phyloP scores from a whole-genome alignment of 1,284 basidiomycete genomes.

The Austroboletus rostrupii region DNA sequence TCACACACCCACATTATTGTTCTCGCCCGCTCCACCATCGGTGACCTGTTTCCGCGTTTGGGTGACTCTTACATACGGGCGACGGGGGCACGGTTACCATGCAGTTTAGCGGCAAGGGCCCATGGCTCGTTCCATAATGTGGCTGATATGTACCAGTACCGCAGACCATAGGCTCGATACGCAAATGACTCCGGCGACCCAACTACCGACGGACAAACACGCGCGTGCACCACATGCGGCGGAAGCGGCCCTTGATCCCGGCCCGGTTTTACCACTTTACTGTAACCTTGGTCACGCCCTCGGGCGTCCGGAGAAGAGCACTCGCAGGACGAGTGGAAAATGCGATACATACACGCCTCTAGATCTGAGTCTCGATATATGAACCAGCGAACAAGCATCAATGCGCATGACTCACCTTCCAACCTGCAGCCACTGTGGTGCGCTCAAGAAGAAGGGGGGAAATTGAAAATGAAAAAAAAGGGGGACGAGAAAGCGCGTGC shows the following conservation, averaged over 20 bases:
- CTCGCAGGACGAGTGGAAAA: not conserved
- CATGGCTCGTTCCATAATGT: slow-evolving; percentile 2
- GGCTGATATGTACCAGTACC: not conserved
- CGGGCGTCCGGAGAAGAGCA: slow-evolving; percentile 20
- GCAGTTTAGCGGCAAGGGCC: not conserved
- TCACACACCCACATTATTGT: slow-evolving; percentile 6
- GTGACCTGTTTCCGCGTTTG: slow-evolving; percentile 9
- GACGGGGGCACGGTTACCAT: not conserved
- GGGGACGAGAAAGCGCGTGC: slow-evolving; percentile 6
- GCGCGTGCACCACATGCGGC: not conserved
- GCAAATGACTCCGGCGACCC: slow-evolving; percentile 4
- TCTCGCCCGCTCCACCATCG: slow-evolving; percentile 14
- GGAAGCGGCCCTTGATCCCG: not conserved
- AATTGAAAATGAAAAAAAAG: not conserved
- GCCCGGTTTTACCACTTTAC: not conserved
- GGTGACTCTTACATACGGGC: not conserved
- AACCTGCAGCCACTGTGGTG: not conserved
- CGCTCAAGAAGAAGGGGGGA: not conserved
- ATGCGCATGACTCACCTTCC: too few species aligned
- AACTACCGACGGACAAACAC: not conserved
- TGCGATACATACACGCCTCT: slow-evolving; percentile 5
- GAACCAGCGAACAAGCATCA: not conserved
- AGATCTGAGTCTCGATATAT: not conserved
- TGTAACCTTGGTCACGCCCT: slow-evolving; percentile 12
- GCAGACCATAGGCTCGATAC: not conserved